Conservation (phyloP, 805 yeast species). For the Pichia pseudocactophila region DNA sequence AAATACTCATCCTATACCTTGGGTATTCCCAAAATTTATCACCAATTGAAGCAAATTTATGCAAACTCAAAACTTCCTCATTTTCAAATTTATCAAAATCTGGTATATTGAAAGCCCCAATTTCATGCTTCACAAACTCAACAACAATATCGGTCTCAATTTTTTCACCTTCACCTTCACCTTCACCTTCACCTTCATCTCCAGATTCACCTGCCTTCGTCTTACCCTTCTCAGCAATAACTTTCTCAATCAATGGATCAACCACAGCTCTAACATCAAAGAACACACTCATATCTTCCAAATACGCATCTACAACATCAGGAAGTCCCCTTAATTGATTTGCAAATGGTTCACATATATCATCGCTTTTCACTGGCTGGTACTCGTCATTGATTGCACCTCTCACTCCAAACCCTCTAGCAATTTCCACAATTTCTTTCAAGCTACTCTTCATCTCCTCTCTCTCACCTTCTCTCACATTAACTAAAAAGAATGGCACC, state of each 20-base stretch:
- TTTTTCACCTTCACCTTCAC: conserved; percentile 7
- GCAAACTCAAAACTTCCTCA: conserved; percentile 22
- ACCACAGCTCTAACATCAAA: conserved; percentile 26
- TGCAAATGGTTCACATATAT: neutral
- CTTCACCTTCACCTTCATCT: conserved; percentile 1
- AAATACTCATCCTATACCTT: conserved; percentile 53
- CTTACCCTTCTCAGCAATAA: conserved; percentile 8
- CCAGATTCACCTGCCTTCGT: conserved; percentile 1
- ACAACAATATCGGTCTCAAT: conserved; percentile 5
- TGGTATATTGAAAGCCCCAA: conserved; percentile 25
- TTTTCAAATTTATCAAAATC: conserved; percentile 27
- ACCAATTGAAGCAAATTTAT: conserved; percentile 34
- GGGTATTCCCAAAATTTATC: conserved; percentile 65
- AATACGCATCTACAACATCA: conserved; percentile 38
- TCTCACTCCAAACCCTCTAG: conserved; percentile 23
- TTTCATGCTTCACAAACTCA: conserved; percentile 17
- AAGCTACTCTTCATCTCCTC: conserved; percentile 26
- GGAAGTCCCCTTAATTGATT: conserved; percentile 16
- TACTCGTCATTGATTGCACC: conserved; percentile 20
- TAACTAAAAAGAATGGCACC: conserved; percentile 43
- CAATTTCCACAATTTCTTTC: conserved; percentile 38
- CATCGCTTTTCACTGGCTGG: conserved; percentile 26
- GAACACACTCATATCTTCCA: conserved; percentile 35
- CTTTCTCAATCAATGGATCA: conserved; percentile 12
- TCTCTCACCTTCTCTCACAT: conserved; percentile 3